phyloP scores from a whole-genome alignment of 2,329 filamentous ascomycete genomes.

The Aspergillus brunneoviolaceus region DNA sequence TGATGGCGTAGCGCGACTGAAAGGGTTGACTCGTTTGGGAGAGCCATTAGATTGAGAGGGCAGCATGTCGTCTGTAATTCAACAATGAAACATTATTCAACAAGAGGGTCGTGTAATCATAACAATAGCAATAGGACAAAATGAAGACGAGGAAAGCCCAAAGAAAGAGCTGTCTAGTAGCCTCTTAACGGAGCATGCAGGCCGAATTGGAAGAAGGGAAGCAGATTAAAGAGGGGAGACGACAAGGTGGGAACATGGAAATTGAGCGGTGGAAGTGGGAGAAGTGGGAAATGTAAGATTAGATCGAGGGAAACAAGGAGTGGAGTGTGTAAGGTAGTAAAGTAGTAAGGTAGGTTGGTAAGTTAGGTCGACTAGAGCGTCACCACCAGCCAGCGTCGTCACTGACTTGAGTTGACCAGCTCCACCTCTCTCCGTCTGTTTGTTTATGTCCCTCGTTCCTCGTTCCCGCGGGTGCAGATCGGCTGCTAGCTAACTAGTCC shows the following conservation, averaged over 20 bases:
- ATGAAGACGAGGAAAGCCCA: constrained; percentile 7
- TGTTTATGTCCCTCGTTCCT: constrained; percentile 41
- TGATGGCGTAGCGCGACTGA: constrained; percentile 59
- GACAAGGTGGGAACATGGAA: background rate
- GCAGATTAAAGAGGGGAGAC: background rate
- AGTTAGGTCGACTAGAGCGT: background rate
- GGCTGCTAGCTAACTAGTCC: constrained; percentile 18
- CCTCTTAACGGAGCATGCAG: constrained; percentile 12
- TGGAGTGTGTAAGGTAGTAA: background rate
- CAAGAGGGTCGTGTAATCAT: constrained; percentile 17
- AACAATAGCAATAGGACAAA: constrained; percentile 7
- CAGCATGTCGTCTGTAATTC: constrained; percentile 45
- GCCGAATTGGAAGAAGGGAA: constrained; percentile 1
- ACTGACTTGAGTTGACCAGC: constrained; percentile 7
- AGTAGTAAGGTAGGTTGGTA: too few species aligned
- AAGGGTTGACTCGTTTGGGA: constrained; percentile 77
- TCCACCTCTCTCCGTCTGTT: constrained; percentile 25
- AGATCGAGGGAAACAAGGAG: constrained; percentile 4
- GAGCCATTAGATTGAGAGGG: constrained; percentile 61
- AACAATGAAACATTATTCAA: constrained; percentile 33
- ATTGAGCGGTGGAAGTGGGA: constrained; percentile 2
- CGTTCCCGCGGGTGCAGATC: constrained; percentile 32
- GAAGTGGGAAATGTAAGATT: constrained; percentile 9
- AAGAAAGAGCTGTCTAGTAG: constrained; percentile 12
- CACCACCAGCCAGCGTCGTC: background rate